Percentiles rank a stretch among this genome's conserved stretches.
phyloP scores from a whole-genome alignment of 371 early-diverging fungal species.

The Zopfochytrium polystomum region DNA sequence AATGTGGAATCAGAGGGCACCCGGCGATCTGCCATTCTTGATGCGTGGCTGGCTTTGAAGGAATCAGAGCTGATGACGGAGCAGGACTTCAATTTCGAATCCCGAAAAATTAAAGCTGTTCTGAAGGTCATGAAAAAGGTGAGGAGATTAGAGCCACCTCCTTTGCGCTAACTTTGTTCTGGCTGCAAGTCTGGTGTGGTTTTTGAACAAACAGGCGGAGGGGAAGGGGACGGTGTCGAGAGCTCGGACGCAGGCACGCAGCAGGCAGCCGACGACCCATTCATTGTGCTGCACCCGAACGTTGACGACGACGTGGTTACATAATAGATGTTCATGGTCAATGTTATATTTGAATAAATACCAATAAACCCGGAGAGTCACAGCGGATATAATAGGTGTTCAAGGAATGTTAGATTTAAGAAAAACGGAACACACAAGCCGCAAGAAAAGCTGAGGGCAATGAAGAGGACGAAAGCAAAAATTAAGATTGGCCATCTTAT shows the following conservation, averaged over 20 bases:
- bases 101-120: slow-evolving; percentile 61
- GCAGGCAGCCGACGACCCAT: too few relatives aligned
- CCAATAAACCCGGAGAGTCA: too few relatives aligned
- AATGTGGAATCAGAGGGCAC: slow-evolving; percentile 57
- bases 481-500: too few relatives aligned
- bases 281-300: slow-evolving; percentile 6
- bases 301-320: too few relatives aligned
- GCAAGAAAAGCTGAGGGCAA: too few relatives aligned
- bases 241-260: too few relatives aligned
- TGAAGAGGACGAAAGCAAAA: too few relatives aligned
- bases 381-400: too few relatives aligned
- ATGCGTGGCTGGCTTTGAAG: slow-evolving; percentile 77
- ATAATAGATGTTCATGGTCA: too few relatives aligned
- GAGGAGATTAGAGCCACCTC: neutral
- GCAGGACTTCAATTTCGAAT: slow-evolving; percentile 66
- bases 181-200: neutral
- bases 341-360: too few relatives aligned
- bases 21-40: slow-evolving; percentile 68
- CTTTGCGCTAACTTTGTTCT: neutral
- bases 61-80: slow-evolving; percentile 70
- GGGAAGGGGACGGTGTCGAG: neutral
- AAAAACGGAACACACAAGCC: too few relatives aligned
- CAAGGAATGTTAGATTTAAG: too few relatives aligned
- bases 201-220: neutral
- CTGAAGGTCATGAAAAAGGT: slow-evolving; percentile 1